Conservation (phyloP, 352 stramenopile species). For the Phytophthora kernoviae region DNA sequence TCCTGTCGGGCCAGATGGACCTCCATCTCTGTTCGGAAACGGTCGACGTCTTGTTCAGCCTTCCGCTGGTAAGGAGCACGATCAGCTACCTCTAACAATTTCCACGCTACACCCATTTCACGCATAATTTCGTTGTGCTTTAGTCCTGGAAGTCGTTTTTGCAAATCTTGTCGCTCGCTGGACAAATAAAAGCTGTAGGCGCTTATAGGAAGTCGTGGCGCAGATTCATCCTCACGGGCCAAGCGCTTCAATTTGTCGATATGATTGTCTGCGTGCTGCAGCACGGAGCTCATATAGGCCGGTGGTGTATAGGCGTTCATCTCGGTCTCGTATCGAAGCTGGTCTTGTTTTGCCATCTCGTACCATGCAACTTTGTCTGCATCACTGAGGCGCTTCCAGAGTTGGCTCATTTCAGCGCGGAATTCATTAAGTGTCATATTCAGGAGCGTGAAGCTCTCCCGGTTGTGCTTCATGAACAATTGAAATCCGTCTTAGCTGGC, state of each 20-base stretch:
- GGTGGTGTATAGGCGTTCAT: slow-evolving; percentile 55
- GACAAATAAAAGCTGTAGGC: slow-evolving; percentile 51
- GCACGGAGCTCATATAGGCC: slow-evolving; percentile 33
- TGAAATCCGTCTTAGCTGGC: slow-evolving; percentile 59
- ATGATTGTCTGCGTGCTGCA: slow-evolving; percentile 26
- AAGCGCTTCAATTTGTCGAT: slow-evolving; percentile 46
- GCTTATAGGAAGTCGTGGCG: slow-evolving; percentile 43
- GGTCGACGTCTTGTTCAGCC: slow-evolving; percentile 47
- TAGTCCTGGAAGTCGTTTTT: slow-evolving; percentile 24
- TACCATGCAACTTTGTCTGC: slow-evolving; percentile 55
- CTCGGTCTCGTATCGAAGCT: slow-evolving; percentile 49
- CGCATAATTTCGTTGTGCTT: slow-evolving; percentile 57
- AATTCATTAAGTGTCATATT: slow-evolving; percentile 66
- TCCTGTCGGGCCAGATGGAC: slow-evolving; percentile 22
- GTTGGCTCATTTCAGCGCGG: slow-evolving; percentile 52
- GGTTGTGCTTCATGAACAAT: slow-evolving; percentile 63
- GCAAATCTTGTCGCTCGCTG: slow-evolving; percentile 42
- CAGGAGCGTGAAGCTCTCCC: slow-evolving; percentile 54
- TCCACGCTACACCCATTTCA: slow-evolving; percentile 50
- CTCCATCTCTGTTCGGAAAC: slow-evolving; percentile 63
- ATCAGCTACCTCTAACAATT: slow-evolving; percentile 36
- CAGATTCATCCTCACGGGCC: slow-evolving; percentile 33
- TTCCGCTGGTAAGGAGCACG: slow-evolving; percentile 38
- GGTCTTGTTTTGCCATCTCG: slow-evolving; percentile 51
- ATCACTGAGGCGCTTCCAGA: slow-evolving; percentile 52